Percentiles rank a stretch among this genome's conserved stretches.
Conservation (phyloP, 495 filamentous ascomycete genomes). For the Neohortaea acidophila region DNA sequence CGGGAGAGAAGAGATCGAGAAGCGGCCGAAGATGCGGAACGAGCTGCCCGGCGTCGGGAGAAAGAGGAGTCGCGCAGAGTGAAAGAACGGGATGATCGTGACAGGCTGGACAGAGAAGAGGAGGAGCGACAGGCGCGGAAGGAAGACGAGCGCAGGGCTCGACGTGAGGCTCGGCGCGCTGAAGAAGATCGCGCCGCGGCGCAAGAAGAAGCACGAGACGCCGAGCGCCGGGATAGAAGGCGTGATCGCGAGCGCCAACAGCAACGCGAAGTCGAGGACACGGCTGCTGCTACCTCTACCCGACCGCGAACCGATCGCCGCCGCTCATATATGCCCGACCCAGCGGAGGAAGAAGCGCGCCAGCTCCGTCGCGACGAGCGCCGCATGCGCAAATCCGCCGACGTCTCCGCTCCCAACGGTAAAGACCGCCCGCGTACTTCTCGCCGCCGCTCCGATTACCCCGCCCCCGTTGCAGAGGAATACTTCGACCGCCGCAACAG, state of each 20-base stretch:
- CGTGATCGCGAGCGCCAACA: slow-evolving; percentile 11
- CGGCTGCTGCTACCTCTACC: neutral
- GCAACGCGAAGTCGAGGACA: slow-evolving; percentile 21
- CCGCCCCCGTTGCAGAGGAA: slow-evolving; percentile 22
- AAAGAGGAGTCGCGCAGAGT: slow-evolving; percentile 21
- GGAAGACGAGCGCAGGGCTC: slow-evolving; percentile 32
- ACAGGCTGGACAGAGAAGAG: slow-evolving; percentile 31
- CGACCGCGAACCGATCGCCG: slow-evolving; percentile 14
- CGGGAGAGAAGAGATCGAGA: slow-evolving; percentile 12
- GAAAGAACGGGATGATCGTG: slow-evolving; percentile 29
- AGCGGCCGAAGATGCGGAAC: slow-evolving; percentile 14
- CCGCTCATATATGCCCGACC: slow-evolving; percentile 6
- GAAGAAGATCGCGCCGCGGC: slow-evolving; percentile 21
- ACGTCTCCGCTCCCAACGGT: slow-evolving; percentile 4
- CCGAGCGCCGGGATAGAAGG: slow-evolving; percentile 13
- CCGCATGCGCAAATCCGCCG: slow-evolving; percentile 11
- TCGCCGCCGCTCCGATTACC: slow-evolving; percentile 13
- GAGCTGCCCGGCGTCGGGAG: slow-evolving; percentile 9
- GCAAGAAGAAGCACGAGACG: slow-evolving; percentile 36
- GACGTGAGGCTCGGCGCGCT: slow-evolving; percentile 30
- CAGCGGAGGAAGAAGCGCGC: slow-evolving; percentile 18
- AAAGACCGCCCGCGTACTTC: slow-evolving; percentile 15
- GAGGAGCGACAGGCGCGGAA: slow-evolving; percentile 34
- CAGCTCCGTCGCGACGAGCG: slow-evolving; percentile 17
- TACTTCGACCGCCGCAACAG: slow-evolving; percentile 32